Base-by-base conservation (phyloP, 331 rosid genomes). In the Acacia concinna region DNA sequence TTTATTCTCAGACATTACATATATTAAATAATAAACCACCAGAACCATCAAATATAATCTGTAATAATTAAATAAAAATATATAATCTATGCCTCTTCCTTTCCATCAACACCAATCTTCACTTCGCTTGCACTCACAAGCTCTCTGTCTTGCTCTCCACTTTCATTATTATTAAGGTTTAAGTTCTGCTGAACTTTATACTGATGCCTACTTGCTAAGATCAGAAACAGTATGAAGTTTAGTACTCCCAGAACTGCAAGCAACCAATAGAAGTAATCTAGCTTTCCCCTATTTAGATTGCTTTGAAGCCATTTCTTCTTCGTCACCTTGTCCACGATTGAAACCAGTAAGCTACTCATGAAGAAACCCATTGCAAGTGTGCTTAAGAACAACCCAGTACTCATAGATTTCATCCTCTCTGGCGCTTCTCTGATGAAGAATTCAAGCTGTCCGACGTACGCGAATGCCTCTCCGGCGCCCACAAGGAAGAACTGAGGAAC, bases 401-500 rank as follows among this genome's bases (percentile, higher is more conserved):
- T 96, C 98, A 96, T 89, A 11, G 99, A 96, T 82, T 96, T 96
- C 99, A 96, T 96, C 82, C 94, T 88, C 67, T 90, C 98, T 1
- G 99, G 99, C 43, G 98, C 97, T 65, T 96, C 98, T 80, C 99
- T 89, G 75, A 96, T 93, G 89, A 96, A 96, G 82, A 96, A 96
- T 43, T 93, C 97, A 3, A 95, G 89, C 41, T 95, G 99, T 65
- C 99, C 99, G 18, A 95, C 99, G 18, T 95, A 95, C 20, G 90
- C 87, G 82, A 96, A 96, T 25, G 97, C 99, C 82, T 96, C 98
- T 70, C 99, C 99, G 0, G 99, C 93, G 28, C 99, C 99, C 35
- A 96, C 94, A 5, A 96, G 89, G 72, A 93, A 88, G 80, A 88
- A 96, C 83, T 96, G 99, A 68, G 96, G 99, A 21, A 96, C 90